Evolutionary conservation across 371 early-diverging fungal genomes (phyloP).

Genomic region (Umbelopsis sp.): DNA sequence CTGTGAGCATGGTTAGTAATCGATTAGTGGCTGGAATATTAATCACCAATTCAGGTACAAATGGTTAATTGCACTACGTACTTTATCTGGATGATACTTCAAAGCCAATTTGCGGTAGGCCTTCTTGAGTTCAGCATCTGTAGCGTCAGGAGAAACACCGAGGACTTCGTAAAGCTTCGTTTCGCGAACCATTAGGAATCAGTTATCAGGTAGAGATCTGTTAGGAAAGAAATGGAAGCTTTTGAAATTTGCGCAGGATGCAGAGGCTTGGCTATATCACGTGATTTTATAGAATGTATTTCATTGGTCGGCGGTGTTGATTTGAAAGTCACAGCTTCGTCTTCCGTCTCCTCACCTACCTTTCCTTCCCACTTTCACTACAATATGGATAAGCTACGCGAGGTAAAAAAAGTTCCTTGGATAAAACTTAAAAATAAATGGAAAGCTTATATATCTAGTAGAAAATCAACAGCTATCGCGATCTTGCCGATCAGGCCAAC

Average conservation of each 20-base stretch:
- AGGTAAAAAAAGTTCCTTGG: constrained; percentile 26
- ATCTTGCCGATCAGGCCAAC: constrained; percentile 70
- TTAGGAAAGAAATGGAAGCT: constrained; percentile 16
- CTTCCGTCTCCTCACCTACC: constrained; percentile 14
- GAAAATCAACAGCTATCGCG: constrained; percentile 71
- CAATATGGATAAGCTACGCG: constrained; percentile 45
- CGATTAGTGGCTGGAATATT: neutral
- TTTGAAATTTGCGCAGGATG: constrained; percentile 6
- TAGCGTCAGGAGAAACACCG: constrained; percentile 80
- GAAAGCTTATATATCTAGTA: constrained; percentile 27
- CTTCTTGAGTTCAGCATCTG: constrained; percentile 87
- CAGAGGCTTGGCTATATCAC: constrained; percentile 13
- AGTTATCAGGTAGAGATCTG: constrained; percentile 13
- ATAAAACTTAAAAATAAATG: neutral
- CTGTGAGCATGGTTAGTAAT: constrained; percentile 31
- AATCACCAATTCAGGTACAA: neutral
- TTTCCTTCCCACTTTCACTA: constrained; percentile 21
- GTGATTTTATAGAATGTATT: neutral
- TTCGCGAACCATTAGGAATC: constrained; percentile 70
- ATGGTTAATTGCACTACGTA: constrained; percentile 25
- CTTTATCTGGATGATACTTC: constrained; percentile 96
- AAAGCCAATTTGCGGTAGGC: constrained; percentile 92
- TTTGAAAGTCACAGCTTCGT: constrained; percentile 7
- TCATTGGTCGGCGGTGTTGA: neutral
- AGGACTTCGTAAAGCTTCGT: constrained; percentile 94